Evolutionary conservation across 768 basidiomycete genomes (phyloP).

Genomic region (Tricholoma hemisulphureum): DNA sequence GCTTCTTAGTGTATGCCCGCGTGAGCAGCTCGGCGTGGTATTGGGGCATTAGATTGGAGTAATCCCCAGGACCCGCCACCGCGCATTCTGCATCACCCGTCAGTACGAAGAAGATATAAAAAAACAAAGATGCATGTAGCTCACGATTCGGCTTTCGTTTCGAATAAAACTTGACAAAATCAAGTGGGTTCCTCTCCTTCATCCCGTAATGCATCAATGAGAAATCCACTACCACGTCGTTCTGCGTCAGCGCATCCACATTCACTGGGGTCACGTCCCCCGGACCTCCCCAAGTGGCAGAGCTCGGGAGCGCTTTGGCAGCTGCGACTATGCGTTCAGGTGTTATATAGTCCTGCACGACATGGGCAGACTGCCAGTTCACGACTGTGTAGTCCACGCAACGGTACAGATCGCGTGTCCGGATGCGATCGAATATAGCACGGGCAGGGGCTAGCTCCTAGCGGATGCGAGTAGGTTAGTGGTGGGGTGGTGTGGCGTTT

Average conservation of each 20-base stretch:
- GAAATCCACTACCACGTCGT: constrained; percentile 64
- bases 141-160: constrained; percentile 60
- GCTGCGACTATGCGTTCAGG: constrained; percentile 42
- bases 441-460: constrained; percentile 63
- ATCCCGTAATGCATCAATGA: constrained; percentile 76
- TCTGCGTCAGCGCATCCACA: constrained; percentile 35
- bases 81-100: constrained; percentile 36
- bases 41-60: constrained; percentile 63
- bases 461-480: constrained; percentile 1
- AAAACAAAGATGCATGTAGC: constrained; percentile 12
- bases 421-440: constrained; percentile 60
- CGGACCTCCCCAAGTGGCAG: not conserved
- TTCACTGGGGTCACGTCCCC: constrained; percentile 22
- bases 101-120: not conserved
- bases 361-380: constrained; percentile 36
- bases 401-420: constrained; percentile 63
- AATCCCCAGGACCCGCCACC: constrained; percentile 50
- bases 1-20: constrained; percentile 69
- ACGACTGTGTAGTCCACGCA: constrained; percentile 63
- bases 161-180: constrained; percentile 70
- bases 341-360: constrained; percentile 41
- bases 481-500: not conserved
- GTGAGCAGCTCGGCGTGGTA: constrained; percentile 70
- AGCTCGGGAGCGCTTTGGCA: constrained; percentile 28
- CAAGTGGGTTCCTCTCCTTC: constrained; percentile 65